phyloP scores from a whole-genome alignment of 257 asterid genomes.

The Gentiana macrophylla region DNA sequence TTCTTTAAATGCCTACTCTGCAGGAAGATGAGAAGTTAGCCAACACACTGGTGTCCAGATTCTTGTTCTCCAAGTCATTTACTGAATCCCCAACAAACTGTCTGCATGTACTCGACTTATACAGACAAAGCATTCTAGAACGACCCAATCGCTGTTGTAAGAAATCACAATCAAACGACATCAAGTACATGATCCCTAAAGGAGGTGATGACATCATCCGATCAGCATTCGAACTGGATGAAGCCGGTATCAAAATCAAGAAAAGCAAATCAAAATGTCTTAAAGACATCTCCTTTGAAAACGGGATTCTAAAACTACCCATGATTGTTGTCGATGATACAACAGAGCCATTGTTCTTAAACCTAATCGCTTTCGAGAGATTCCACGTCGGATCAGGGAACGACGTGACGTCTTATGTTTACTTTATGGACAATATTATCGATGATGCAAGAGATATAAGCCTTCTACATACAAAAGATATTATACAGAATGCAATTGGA shows the following conservation, averaged over 20 bases:
- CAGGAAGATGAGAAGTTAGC: slow-evolving; percentile 5
- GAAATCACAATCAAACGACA: neutral
- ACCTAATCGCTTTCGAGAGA: slow-evolving; percentile 46
- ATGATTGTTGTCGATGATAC: slow-evolving; percentile 34
- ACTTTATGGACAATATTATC: slow-evolving; percentile 48
- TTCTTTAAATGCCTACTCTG: too few species aligned
- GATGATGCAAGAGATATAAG: slow-evolving; percentile 37
- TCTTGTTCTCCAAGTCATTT: slow-evolving; percentile 8
- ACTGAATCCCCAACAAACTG: neutral
- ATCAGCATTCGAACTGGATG: slow-evolving; percentile 45
- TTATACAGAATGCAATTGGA: slow-evolving; percentile 41
- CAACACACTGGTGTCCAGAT: slow-evolving; percentile 11
- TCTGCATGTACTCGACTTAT: slow-evolving; percentile 29
- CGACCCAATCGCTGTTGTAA: too few species aligned
- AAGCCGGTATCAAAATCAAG: slow-evolving; percentile 39
- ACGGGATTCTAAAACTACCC: slow-evolving; percentile 40
- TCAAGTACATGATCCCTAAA: neutral
- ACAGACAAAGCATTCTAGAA: slow-evolving; percentile 16
- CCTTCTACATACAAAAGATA: slow-evolving; percentile 30
- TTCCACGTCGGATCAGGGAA: slow-evolving; percentile 38
- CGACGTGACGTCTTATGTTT: slow-evolving; percentile 42
- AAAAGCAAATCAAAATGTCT: slow-evolving; percentile 28
- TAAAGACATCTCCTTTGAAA: slow-evolving; percentile 32
- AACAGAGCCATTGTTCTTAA: slow-evolving; percentile 31
- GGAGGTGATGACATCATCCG: slow-evolving; percentile 29